Evolutionary conservation across 495 filamentous ascomycete species (phyloP), one percentile per base, ranked within the genome.

Genomic region (Clohesyomyces aquaticus): DNA sequence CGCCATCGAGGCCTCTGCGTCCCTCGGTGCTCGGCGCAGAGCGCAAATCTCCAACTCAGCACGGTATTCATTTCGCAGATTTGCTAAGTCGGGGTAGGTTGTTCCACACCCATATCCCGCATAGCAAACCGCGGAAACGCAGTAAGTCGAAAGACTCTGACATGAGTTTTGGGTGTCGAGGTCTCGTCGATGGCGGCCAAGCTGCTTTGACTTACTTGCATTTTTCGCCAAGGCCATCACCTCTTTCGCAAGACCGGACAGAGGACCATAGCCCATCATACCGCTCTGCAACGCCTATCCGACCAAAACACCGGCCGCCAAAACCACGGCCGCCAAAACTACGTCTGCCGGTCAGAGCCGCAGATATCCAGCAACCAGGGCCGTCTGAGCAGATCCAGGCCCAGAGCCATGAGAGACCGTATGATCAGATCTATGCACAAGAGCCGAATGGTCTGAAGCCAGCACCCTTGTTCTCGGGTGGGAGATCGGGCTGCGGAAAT

Each of bases 111-210:
- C 41, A 38, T 28, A 29, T 19, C n/a, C 18, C 16, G 16, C 45
- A 46, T 3, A 45, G 16, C 23, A 14, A 29, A 16, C 2, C 11
- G 38, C 46, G 10, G n/a, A 60, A 35, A 32, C 14, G 41, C 45
- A 47, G 48, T 12, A 63, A 59, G 14, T 45, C 25, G 18, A 19
- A 28, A 1, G 19, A 28, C 41, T 68, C 65, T 55, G 65, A 68
- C 48, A 25, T 25, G 21, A 59, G 53, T n/a, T 68, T 68, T 55
- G 18, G 23, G 6, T 68, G 65, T 35, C 47, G 55, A 51, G 65
- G 65, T 35, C 22, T 59, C 19, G 55, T 49, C 14, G 53, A 49
- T 0, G 22, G 46, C 14, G 41, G 26, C 43, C 19, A 47, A n/a
- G n/a, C n/a, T n/a, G n/a, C n/a, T n/a, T n/a, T n/a, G n/a, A n/a